A percentile compares a stretch with the other conserved stretches of the same genome.
Conservation (phyloP, 306 rosid genomes). For the Cucumis cinereus region DNA sequence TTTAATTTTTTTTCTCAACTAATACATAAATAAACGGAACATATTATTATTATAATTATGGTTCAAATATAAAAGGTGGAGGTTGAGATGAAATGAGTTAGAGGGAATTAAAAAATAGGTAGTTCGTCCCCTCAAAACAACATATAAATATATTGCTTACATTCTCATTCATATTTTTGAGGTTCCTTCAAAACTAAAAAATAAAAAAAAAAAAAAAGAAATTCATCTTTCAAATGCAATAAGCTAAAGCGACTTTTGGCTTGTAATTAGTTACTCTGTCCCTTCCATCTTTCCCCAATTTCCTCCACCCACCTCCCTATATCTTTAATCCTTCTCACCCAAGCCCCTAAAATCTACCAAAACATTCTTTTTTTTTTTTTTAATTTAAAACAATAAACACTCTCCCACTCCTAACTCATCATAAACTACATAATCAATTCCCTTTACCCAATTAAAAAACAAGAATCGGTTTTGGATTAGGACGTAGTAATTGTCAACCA, state of each 20-base stretch:
- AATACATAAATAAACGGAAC: too few species aligned
- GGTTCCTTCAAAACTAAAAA: neutral
- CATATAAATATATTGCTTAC: neutral
- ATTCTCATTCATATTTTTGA: neutral
- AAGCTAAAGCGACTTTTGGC: neutral
- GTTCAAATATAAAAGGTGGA: neutral
- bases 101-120: neutral
- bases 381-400: neutral
- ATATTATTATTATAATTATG: neutral
- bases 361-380: too few species aligned
- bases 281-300: neutral
- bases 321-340: neutral
- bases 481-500: slow-evolving; percentile 19
- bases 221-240: neutral
- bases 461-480: neutral
- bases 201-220: too few species aligned
- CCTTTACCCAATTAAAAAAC: neutral
- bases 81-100: neutral
- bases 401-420: neutral
- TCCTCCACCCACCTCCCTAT: neutral
- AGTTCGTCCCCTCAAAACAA: neutral
- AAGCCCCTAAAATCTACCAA: neutral
- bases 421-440: neutral
- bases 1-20: too few species aligned
- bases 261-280: neutral